These are phyloP conservation scores for Colletotrichum orchidophilum DNA, from an alignment of 2,329 filamentous ascomycete species.

Conservation along the genomic window DNA sequence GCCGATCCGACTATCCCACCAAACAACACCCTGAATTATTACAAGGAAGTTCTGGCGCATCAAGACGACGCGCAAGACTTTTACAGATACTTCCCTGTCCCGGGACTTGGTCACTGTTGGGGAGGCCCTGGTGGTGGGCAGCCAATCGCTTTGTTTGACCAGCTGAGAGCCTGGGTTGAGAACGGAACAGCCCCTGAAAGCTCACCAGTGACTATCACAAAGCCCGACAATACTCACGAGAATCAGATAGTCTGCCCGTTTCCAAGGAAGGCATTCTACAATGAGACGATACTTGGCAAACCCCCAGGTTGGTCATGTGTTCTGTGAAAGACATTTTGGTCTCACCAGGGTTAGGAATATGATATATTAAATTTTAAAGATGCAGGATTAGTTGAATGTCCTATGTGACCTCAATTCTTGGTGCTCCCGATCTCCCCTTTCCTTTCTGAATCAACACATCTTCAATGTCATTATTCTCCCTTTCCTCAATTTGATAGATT, in stretches of 20 bases:
- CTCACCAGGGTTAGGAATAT: not conserved
- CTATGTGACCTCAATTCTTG: slow-evolving; percentile 1
- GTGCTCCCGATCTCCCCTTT: not conserved
- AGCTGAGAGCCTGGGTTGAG: slow-evolving; percentile 43
- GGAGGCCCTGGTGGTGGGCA: slow-evolving; percentile 38
- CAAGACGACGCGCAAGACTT: slow-evolving; percentile 40
- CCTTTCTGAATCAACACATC: not conserved
- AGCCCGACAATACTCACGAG: not conserved
- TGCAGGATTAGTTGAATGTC: too few species aligned
- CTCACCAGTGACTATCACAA: slow-evolving; percentile 1
- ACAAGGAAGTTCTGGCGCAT: slow-evolving; percentile 34
- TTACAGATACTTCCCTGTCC: slow-evolving; percentile 43
- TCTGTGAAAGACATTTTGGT: not conserved
- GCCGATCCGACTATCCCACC: not conserved
- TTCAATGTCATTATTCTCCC: not conserved
- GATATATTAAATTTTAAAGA: too few species aligned
- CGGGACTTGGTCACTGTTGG: slow-evolving; percentile 45
- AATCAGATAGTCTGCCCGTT: not conserved
- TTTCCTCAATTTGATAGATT: too few species aligned
- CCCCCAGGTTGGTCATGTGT: not conserved
- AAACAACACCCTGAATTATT: slow-evolving; percentile 35
- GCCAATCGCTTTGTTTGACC: slow-evolving; percentile 39
- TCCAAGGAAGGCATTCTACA: not conserved
- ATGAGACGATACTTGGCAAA: too few species aligned
- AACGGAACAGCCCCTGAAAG: slow-evolving; percentile 39